phyloP scores from a whole-genome alignment of 2,329 filamentous ascomycete species.

The Rutstroemia sydowiana region DNA sequence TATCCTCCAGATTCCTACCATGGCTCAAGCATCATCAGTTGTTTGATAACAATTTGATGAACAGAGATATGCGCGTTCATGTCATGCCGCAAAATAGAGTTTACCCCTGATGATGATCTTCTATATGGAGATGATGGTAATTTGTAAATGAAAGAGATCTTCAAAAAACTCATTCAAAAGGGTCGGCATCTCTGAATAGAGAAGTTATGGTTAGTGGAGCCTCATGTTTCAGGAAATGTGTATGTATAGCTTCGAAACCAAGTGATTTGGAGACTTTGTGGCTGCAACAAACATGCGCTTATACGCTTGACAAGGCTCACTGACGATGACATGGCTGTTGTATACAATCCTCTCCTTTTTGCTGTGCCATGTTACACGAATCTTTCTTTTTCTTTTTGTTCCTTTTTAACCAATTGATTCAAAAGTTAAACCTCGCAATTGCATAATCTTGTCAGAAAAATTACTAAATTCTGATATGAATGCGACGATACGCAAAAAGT shows the following conservation, averaged over 20 bases:
- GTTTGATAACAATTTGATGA: neutral
- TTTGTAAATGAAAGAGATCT: neutral
- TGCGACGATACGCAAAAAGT: neutral
- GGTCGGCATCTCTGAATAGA: neutral
- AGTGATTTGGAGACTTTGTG: too few relatives aligned
- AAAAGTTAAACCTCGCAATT: neutral
- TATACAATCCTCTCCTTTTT: neutral
- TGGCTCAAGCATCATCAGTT: too few relatives aligned
- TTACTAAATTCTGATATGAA: neutral
- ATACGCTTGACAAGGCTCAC: neutral
- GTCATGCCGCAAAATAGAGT: constrained; percentile 1
- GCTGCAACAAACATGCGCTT: neutral
- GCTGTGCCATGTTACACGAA: neutral
- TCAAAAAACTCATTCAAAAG: neutral
- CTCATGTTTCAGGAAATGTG: neutral
- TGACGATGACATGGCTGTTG: neutral
- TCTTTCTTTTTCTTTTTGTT: neutral
- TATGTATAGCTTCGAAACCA: neutral
- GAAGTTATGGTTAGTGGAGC: neutral
- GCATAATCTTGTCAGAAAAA: neutral
- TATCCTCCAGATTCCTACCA: too few relatives aligned
- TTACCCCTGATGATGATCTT: constrained; percentile 1
- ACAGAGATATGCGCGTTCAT: neutral
- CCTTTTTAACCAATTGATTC: neutral
- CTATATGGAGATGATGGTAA: neutral